These are phyloP conservation scores for Candida sp. DNA, from an alignment of 1,139 yeast species.

Conservation along the genomic window DNA sequence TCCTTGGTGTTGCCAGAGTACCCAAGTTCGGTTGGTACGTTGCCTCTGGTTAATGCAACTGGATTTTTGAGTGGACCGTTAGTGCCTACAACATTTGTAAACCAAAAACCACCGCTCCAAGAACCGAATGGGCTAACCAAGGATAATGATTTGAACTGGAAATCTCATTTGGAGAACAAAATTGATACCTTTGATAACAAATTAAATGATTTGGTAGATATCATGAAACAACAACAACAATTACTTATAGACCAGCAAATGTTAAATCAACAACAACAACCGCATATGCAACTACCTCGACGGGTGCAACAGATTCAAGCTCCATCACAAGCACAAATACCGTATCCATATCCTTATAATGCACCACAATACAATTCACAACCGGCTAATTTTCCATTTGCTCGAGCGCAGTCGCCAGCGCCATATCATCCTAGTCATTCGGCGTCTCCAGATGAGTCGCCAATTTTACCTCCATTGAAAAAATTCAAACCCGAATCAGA, in stretches of 20 bases:
- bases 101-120: not conserved
- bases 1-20: constrained; percentile 33
- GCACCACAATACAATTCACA: not conserved
- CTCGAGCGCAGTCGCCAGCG: not conserved
- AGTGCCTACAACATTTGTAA: not conserved
- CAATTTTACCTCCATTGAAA: constrained; percentile 2
- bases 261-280: not conserved
- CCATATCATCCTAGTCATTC: not conserved
- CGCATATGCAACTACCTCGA: not conserved
- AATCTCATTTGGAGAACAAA: constrained; percentile 39
- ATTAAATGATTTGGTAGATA: constrained; percentile 40
- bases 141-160: constrained; percentile 30
- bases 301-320: not conserved
- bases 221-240: constrained; percentile 31
- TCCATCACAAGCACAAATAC: not conserved
- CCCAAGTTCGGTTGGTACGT: not conserved
- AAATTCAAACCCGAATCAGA: constrained; percentile 3
- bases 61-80: not conserved
- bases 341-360: not conserved
- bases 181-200: constrained; percentile 45
- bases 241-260: constrained; percentile 20
- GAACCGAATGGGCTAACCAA: not conserved
- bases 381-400: not conserved
- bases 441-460: not conserved
- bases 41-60: not conserved